phyloP scores from a whole-genome alignment of 2,329 filamentous ascomycete genomes.

The Fusarium clavum region DNA sequence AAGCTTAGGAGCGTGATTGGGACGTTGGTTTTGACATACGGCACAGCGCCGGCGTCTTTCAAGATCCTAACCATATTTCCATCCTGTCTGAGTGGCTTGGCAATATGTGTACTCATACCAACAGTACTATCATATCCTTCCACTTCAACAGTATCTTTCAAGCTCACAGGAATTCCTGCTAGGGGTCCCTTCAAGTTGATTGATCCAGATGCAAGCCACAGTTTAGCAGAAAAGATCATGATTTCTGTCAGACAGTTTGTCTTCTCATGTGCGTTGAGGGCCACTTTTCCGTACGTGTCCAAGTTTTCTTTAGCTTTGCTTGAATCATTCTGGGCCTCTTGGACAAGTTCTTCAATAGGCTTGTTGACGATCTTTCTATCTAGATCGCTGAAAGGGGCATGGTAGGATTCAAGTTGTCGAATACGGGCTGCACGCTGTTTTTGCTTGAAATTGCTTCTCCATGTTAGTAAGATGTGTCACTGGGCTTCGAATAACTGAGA shows the following conservation, averaged over 20 bases:
- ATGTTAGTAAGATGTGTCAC: background rate
- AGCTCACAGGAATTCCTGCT: slow-evolving; percentile 85
- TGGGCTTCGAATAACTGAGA: background rate
- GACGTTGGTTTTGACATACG: slow-evolving; percentile 92
- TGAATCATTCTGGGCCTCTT: slow-evolving; percentile 77
- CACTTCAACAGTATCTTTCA: slow-evolving; percentile 85
- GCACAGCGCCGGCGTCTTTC: slow-evolving; percentile 88
- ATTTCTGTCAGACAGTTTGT: slow-evolving; percentile 94
- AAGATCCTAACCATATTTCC: slow-evolving; percentile 79
- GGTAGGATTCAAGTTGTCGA: slow-evolving; percentile 73
- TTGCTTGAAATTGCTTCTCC: slow-evolving; percentile 79
- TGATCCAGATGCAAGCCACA: slow-evolving; percentile 69
- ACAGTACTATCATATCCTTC: slow-evolving; percentile 86
- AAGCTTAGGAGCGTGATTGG: slow-evolving; percentile 89
- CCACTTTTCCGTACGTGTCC: slow-evolving; percentile 87
- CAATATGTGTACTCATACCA: slow-evolving; percentile 79
- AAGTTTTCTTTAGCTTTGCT: slow-evolving; percentile 78
- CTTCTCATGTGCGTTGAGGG: slow-evolving; percentile 82
- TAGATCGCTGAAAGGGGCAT: slow-evolving; percentile 68
- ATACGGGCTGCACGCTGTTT: slow-evolving; percentile 78
- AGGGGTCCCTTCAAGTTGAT: slow-evolving; percentile 83
- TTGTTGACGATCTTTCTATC: slow-evolving; percentile 77
- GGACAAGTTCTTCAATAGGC: slow-evolving; percentile 81
- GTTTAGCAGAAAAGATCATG: slow-evolving; percentile 81
- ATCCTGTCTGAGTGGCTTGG: slow-evolving; percentile 74